Evolutionary conservation across 2,329 filamentous ascomycete genomes (phyloP).

Genomic region (Claviceps spartinae): DNA sequence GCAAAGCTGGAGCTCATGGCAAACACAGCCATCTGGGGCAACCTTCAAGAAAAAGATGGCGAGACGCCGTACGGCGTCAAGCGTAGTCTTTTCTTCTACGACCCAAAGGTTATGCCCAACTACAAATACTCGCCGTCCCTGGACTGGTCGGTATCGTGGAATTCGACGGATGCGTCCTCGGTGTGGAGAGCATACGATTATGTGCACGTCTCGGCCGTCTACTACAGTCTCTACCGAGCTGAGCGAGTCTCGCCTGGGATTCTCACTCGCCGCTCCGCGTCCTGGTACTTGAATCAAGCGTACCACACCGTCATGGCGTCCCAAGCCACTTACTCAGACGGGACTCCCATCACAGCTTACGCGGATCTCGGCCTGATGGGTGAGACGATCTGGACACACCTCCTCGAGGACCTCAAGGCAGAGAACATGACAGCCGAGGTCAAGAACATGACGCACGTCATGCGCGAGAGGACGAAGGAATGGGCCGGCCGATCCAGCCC

Average conservation of each 20-base stretch:
- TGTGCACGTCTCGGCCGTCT: slow-evolving; percentile 39
- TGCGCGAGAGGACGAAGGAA: slow-evolving; percentile 32
- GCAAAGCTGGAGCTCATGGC: slow-evolving; percentile 30
- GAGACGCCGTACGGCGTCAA: slow-evolving; percentile 23
- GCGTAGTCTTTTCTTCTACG: slow-evolving; percentile 44
- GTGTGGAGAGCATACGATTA: slow-evolving; percentile 45
- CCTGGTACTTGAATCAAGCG: slow-evolving; percentile 42
- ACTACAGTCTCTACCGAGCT: slow-evolving; percentile 44
- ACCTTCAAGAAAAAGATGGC: not conserved
- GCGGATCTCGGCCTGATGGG: slow-evolving; percentile 41
- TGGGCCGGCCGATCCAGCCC: slow-evolving; percentile 40
- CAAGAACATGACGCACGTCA: slow-evolving; percentile 25
- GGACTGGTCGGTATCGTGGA: slow-evolving; percentile 38
- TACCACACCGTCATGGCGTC: slow-evolving; percentile 26
- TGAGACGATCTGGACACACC: slow-evolving; percentile 41
- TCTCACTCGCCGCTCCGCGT: slow-evolving; percentile 27
- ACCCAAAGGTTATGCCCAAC: slow-evolving; percentile 26
- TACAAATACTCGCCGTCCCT: slow-evolving; percentile 30
- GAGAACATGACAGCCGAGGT: slow-evolving; percentile 30
- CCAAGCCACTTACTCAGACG: not conserved
- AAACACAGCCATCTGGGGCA: slow-evolving; percentile 1
- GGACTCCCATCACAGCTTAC: slow-evolving; percentile 29
- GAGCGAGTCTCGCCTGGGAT: slow-evolving; percentile 34
- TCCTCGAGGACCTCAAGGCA: slow-evolving; percentile 35
- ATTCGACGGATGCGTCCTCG: slow-evolving; percentile 28